These are phyloP conservation scores for Leonotis leonurus DNA, from an alignment of 257 asterid genomes.

Conservation along the genomic window DNA sequence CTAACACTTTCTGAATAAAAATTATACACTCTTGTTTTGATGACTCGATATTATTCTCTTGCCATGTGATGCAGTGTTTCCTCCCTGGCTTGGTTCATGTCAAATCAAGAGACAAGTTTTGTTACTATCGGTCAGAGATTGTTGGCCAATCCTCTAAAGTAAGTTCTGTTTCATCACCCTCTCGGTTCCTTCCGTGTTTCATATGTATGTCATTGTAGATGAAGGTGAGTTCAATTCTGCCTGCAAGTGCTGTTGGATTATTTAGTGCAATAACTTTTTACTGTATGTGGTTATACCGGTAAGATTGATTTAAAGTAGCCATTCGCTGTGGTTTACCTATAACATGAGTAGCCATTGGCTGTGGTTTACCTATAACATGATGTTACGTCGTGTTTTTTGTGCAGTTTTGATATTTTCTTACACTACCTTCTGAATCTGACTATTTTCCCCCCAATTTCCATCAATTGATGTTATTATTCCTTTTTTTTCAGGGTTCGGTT, in stretches of 20 bases:
- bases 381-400: too few species aligned
- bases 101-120: conserved; percentile 95
- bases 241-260: too few species aligned
- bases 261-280: too few species aligned
- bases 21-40: conserved; percentile 11
- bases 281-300: too few species aligned
- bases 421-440: too few species aligned
- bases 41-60: conserved; percentile 15
- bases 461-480: too few species aligned
- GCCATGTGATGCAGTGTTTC: conserved; percentile 79
- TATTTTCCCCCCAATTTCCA: background rate
- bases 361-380: too few species aligned
- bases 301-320: too few species aligned
- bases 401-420: too few species aligned
- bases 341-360: too few species aligned
- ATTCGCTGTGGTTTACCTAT: too few species aligned
- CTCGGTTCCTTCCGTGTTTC: background rate
- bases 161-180: conserved; percentile 25
- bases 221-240: background rate
- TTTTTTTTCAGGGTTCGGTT: conserved; percentile 84
- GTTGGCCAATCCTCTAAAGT: conserved; percentile 94
- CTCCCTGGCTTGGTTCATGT: conserved; percentile 99
- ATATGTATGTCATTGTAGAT: background rate
- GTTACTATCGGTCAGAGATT: conserved; percentile 96
- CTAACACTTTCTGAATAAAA: too few species aligned